Evolutionary conservation across 768 basidiomycete genomes (phyloP).

Genomic region (Infundibulicybe gibba): DNA sequence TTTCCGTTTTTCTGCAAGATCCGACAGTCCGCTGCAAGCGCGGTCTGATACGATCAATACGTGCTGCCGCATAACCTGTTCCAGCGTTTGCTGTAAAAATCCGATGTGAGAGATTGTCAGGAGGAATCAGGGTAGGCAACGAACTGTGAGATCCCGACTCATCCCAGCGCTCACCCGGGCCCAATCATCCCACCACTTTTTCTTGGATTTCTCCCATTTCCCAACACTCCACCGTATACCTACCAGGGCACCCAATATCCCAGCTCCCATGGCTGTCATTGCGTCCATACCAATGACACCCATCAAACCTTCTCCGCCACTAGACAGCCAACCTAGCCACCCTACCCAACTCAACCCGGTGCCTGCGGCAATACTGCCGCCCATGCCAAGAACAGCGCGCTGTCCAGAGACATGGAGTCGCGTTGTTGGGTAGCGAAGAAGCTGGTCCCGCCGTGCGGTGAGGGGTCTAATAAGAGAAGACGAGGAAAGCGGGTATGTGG

Average conservation of each 20-base stretch:
- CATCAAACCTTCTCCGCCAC: slow-evolving; percentile 34
- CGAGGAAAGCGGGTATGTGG: slow-evolving; percentile 40
- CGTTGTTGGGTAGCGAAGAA: slow-evolving; percentile 51
- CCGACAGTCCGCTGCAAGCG: slow-evolving; percentile 42
- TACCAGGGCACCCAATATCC: slow-evolving; percentile 43
- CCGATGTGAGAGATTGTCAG: slow-evolving; percentile 3
- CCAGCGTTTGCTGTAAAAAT: slow-evolving; percentile 39
- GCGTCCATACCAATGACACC: slow-evolving; percentile 42
- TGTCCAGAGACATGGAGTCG: slow-evolving; percentile 66
- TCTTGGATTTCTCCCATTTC: slow-evolving; percentile 66
- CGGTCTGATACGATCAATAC: slow-evolving; percentile 49
- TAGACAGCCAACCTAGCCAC: slow-evolving; percentile 48
- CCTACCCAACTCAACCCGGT: slow-evolving; percentile 57
- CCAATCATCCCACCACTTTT: slow-evolving; percentile 68
- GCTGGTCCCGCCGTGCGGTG: slow-evolving; percentile 44
- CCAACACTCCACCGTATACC: slow-evolving; percentile 62
- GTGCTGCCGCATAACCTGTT: slow-evolving; percentile 44
- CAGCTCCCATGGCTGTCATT: slow-evolving; percentile 57
- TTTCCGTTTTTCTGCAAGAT: slow-evolving; percentile 35
- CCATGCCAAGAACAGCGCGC: slow-evolving; percentile 45
- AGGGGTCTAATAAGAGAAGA: slow-evolving; percentile 49
- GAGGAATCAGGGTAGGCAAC: slow-evolving; percentile 6
- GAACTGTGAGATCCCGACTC: slow-evolving; percentile 60
- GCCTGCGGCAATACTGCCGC: slow-evolving; percentile 45
- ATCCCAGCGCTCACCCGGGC: slow-evolving; percentile 57